Evolutionary conservation across 306 rosid species (phyloP), one percentile per base, ranked within the genome.

Genomic region (Alnus glutinosa): DNA sequence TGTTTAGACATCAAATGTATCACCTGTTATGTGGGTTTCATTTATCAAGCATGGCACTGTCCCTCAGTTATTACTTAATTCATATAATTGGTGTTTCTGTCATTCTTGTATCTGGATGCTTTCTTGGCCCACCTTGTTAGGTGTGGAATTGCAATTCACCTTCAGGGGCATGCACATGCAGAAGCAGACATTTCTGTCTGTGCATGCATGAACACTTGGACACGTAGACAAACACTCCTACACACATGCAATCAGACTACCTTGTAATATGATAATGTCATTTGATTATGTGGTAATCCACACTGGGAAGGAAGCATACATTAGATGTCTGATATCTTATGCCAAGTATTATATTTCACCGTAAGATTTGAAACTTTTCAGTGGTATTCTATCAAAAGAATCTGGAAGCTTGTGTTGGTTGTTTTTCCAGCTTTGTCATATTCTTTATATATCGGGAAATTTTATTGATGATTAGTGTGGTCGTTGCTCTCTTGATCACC

Each of bases 261-360:
- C 23, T 7, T 2, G 48, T 18, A 42, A 7, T 42, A 42, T 68
- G 72, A 18, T 44, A n/a, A 19, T 64, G 72, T 34, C 66, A 68
- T 42, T 42, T 42, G 51, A 68, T 42, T 64, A 67, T 67, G 50
- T 39, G 72, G 72, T 46, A 18, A 42, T 42, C 11, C 72, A 68
- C 72, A 8, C 11, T 1, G 16, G 9, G 72, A 68, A 68, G 72
- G 72, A 68, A 68, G 13, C 14, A 42, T 39, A 39, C 72, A 15
- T 42, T 59, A 9, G 23, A 3, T 8, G 72, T n/a, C 52, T 15
- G 15, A 68, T 66, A 68, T 42, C 50, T 66, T 15, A 15, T 0
- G 2, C 39, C 28, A 66, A 64, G 19, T 15, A 66, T 15, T 37
- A 37, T 10, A 66, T 15, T 36, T 66, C 23, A 30, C 19, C 1